These are phyloP conservation scores for Pyrenula massariospora DNA, from an alignment of 495 filamentous ascomycete species.

Conservation along the genomic window DNA sequence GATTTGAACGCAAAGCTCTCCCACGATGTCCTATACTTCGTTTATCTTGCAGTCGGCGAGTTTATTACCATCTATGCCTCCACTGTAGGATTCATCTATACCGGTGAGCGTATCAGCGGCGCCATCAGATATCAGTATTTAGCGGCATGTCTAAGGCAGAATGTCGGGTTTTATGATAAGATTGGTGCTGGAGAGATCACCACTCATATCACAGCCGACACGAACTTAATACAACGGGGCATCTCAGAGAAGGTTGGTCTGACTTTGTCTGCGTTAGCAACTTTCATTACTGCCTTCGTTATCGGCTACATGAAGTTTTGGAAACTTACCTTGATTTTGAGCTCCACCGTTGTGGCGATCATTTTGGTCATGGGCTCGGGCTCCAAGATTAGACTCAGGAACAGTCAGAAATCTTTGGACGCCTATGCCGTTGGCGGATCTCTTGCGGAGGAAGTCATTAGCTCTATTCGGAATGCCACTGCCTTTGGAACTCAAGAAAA, in stretches of 20 bases:
- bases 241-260: slow-evolving; percentile 79
- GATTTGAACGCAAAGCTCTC: slow-evolving; percentile 49
- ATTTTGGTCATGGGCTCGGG: slow-evolving; percentile 60
- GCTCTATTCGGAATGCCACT: slow-evolving; percentile 82
- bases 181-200: slow-evolving; percentile 87
- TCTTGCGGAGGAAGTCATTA: slow-evolving; percentile 89
- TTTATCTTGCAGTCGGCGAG: slow-evolving; percentile 81
- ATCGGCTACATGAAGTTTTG: slow-evolving; percentile 80
- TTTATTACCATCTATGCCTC: slow-evolving; percentile 71
- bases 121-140: slow-evolving; percentile 83
- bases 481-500: slow-evolving; percentile 90
- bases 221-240: slow-evolving; percentile 78
- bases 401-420: slow-evolving; percentile 61
- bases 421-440: slow-evolving; percentile 77
- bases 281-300: slow-evolving; percentile 79
- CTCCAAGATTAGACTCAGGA: slow-evolving; percentile 66
- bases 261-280: slow-evolving; percentile 60
- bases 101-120: slow-evolving; percentile 75
- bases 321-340: slow-evolving; percentile 73
- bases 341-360: slow-evolving; percentile 64
- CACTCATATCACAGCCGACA: slow-evolving; percentile 83
- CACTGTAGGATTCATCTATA: slow-evolving; percentile 87
- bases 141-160: slow-evolving; percentile 72
- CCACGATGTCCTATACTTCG: slow-evolving; percentile 69
- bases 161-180: slow-evolving; percentile 88